Evolutionary conservation across 306 rosid species (phyloP), one percentile per base, ranked within the genome.

Genomic region (Parietaria judaica): DNA sequence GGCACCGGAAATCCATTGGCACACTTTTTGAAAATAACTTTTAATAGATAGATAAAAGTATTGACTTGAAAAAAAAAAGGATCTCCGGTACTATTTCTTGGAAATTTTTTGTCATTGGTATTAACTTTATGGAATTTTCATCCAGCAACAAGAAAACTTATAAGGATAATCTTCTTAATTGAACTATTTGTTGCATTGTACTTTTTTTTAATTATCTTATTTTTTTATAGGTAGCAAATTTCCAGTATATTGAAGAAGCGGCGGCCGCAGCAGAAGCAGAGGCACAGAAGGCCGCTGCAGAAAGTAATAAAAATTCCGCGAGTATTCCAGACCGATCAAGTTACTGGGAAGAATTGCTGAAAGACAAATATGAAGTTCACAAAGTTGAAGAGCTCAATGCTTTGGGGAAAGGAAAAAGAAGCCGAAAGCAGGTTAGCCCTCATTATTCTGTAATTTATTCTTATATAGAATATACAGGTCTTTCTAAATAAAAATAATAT

Each of bases 311-410:
- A 61, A 43, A 82, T 61, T 60, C 77, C 0, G 58, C 64, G n/a
- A 82, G 57, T 81, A 79, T 43, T 70, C 38, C 79, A 15, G 98
- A 92, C 54, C 85, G 81, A 71, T 57, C 86, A 53, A 83, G 37
- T 81, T 92, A 70, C 83, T 92, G 99, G 99, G 99, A 92, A 75
- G 99, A 92, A 68, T 78, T 92, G 84, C 70, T 92, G 61, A 79
- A 55, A 77, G 99, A 92, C 76, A 84, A 41, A 74, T 92, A 79
- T 68, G 87, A 88, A 79, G 99, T 73, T 74, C 95, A 88, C 69
- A 88, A 92, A 77, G 74, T 81, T 70, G 99, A 88, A 78, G 99
- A 92, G 77, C 84, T 80, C 60, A 92, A 73, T 64, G 66, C 99
- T 63, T 74, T 92, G 78, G 99, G 99, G 49, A 92, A 92, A 74